phyloP scores from a whole-genome alignment of 768 basidiomycete genomes.

The Chalciporus pseudorubinellus region DNA sequence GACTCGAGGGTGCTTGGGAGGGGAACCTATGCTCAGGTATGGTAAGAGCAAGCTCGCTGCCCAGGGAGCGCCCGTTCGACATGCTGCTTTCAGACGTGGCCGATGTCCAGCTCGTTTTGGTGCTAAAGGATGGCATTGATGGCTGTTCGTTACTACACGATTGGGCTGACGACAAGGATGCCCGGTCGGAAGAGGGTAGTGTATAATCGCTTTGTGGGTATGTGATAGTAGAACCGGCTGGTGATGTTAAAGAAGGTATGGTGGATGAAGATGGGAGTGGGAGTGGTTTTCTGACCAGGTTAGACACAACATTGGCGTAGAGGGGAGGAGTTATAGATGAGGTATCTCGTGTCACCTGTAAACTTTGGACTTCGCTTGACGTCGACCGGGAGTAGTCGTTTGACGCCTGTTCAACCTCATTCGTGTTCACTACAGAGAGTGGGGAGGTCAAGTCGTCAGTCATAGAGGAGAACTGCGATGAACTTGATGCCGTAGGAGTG shows the following conservation, averaged over 20 bases:
- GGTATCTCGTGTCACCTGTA: constrained; percentile 1
- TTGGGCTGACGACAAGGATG: constrained; percentile 14
- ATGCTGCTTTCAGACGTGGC: constrained; percentile 24
- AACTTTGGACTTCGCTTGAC: constrained; percentile 5
- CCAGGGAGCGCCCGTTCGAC: constrained; percentile 10
- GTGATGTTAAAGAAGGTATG: constrained; percentile 6
- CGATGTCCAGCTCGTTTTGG: constrained; percentile 25
- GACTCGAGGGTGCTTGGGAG: constrained; percentile 20
- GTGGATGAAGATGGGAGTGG: constrained; percentile 8
- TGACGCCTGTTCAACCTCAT: constrained; percentile 5
- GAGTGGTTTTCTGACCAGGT: constrained; percentile 14
- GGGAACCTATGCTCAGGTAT: constrained; percentile 20
- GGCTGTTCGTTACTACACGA: constrained; percentile 17
- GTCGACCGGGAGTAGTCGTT: constrained; percentile 3
- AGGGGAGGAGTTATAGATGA: constrained; percentile 18
- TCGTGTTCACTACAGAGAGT: constrained; percentile 20
- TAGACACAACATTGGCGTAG: constrained; percentile 27
- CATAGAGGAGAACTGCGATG: constrained; percentile 13
- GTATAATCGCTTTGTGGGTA: constrained; percentile 13
- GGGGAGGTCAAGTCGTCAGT: constrained; percentile 30
- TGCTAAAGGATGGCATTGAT: constrained; percentile 9
- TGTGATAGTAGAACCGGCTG: constrained; percentile 1
- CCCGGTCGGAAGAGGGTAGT: constrained; percentile 9
- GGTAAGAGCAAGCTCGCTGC: constrained; percentile 11
- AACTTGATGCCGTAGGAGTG: constrained; percentile 26